phyloP scores from a whole-genome alignment of 2,329 filamentous ascomycete species.

The Pseudogymnoascus sp. region DNA sequence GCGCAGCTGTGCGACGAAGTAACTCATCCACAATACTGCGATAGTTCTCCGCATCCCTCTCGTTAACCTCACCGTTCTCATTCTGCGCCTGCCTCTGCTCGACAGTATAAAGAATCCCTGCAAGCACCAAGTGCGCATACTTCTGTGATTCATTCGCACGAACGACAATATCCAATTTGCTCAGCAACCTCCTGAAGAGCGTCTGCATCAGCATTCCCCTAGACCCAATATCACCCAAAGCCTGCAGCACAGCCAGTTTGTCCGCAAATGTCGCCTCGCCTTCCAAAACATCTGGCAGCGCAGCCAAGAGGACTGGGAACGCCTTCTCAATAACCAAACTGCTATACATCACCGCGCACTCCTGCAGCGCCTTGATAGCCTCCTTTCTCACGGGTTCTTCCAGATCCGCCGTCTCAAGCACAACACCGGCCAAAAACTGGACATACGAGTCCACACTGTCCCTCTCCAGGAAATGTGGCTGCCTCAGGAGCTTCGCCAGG shows the following conservation, averaged over 20 bases:
- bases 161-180: background rate
- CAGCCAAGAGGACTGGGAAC: constrained; percentile 19
- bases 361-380: constrained; percentile 19
- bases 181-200: background rate
- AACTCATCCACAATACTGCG: background rate
- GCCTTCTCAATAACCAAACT: constrained; percentile 20
- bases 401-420: constrained; percentile 5
- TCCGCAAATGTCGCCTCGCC: background rate
- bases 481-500: constrained; percentile 18
- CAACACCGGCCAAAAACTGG: constrained; percentile 20
- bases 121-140: background rate
- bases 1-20: background rate
- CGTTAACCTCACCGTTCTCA: background rate
- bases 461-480: constrained; percentile 14
- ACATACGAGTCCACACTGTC: background rate
- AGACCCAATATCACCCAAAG: background rate
- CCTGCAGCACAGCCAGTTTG: constrained; percentile 11
- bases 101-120: background rate
- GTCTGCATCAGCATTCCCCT: background rate
- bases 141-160: background rate
- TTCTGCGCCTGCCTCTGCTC: background rate
- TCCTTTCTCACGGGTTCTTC: constrained; percentile 15
- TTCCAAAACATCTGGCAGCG: constrained; percentile 18
- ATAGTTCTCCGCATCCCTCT: background rate
- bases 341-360: constrained; percentile 20